Base-by-base conservation (phyloP, 192 early-diverging fungal species). In the Gaertneriomyces semiglobifer region DNA sequence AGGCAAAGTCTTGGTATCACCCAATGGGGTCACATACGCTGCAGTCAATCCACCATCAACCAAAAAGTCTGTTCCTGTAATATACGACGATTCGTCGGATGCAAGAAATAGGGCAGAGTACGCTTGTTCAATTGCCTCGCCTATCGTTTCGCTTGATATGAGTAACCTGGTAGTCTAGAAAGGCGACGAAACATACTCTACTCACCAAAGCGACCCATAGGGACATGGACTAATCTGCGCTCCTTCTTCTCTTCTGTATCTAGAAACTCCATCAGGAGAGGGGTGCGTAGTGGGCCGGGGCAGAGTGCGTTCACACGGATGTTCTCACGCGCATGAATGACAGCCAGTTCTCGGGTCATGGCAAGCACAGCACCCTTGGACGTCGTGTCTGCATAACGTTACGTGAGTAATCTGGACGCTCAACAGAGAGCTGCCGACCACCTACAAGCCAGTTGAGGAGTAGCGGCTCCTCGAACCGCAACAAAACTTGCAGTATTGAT, bases 401-500 rank as follows among this genome's bases (percentile, higher is more conserved):
- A 14, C 4, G 39, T 33, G 25, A 33, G 25, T 33, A 2, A 33
- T 2, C 25, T 33, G 25, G 2, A 2, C 25, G 2, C 25, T 38
- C 16, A 33, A 33, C 19, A 16, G 18, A 4, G 55, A 4, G 12
- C 39, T 14, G 5, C 4, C 38, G 20, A 2, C 18, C 12, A 80
- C 81, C 77, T 77, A 86, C 86, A 93, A 7, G 90, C 90, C 55
- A 93, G 69, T 69, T 92, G 90, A 10, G 92, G 92, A 41, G 90
- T 93, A 41, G 92, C 92, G 0, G 90, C 86, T 5, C 90, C 92
- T 60, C 90, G 72, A 7, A 88, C 66, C 4, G 88, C 92, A 5
- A 91, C 88, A 74, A 91, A 91, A 47, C 86, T 88, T 38, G 92
- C 89, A 10, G 88, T 92, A 73, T 93, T 93, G 80, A 93, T 92